phyloP scores from a whole-genome alignment of 495 filamentous ascomycete genomes.

The Lindgomyces ingoldianus region DNA sequence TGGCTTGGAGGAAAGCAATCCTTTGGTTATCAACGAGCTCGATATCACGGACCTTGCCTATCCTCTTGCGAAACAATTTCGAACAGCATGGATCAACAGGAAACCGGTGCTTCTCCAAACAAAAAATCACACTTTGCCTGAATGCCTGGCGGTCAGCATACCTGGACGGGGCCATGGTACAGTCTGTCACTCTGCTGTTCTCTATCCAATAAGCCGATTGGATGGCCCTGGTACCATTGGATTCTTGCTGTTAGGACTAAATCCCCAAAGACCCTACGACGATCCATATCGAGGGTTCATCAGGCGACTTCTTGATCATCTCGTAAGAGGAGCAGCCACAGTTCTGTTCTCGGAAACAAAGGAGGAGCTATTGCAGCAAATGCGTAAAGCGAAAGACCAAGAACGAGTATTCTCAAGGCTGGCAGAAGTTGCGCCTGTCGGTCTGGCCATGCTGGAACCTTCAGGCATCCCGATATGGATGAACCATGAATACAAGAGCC shows the following conservation, averaged over 20 bases:
- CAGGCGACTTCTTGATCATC: slow-evolving; percentile 3
- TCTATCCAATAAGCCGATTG: slow-evolving; percentile 22
- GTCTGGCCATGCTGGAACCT: slow-evolving; percentile 4
- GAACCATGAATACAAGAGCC: background rate
- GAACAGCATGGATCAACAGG: slow-evolving; percentile 5
- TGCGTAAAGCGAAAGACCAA: slow-evolving; percentile 5
- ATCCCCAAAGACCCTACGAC: slow-evolving; percentile 23
- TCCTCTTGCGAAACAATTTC: slow-evolving; percentile 10
- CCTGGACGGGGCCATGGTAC: slow-evolving; percentile 2
- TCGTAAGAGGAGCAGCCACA: slow-evolving; percentile 6
- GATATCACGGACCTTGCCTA: slow-evolving; percentile 5
- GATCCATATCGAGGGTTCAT: slow-evolving; percentile 16
- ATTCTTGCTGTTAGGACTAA: slow-evolving; percentile 21
- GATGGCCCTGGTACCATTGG: slow-evolving; percentile 8
- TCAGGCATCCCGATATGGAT: background rate
- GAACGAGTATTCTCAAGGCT: slow-evolving; percentile 14
- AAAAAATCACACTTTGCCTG: slow-evolving; percentile 4
- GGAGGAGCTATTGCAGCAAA: background rate
- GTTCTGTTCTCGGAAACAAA: slow-evolving; percentile 11
- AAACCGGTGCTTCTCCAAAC: slow-evolving; percentile 8
- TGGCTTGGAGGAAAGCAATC: slow-evolving; percentile 6
- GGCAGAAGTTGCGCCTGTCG: slow-evolving; percentile 10
- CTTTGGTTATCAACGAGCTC: background rate
- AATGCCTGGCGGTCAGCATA: slow-evolving; percentile 1
- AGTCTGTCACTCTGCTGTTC: slow-evolving; percentile 7